phyloP scores from a whole-genome alignment of 352 stramenopile species.

The Pythium chondricola region DNA sequence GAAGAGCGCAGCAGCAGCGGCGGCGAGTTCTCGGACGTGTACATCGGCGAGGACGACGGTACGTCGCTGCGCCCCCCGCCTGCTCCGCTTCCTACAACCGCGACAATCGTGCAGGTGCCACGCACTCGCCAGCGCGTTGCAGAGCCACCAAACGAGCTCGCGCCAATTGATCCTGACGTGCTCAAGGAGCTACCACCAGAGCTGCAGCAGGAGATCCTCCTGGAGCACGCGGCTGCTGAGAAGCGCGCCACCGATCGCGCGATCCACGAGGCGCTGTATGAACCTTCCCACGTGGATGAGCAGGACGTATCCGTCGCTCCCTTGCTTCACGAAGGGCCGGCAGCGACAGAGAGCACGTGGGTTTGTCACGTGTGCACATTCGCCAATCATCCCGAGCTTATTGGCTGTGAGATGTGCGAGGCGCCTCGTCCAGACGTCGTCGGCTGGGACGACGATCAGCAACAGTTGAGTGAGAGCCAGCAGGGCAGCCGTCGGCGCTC shows the following conservation, averaged over 20 bases:
- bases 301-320: not conserved
- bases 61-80: slow-evolving; percentile 1
- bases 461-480: not conserved
- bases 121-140: not conserved
- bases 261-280: slow-evolving; percentile 15
- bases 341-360: slow-evolving; percentile 25
- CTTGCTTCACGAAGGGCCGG: no score
- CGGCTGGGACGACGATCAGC: slow-evolving; percentile 13
- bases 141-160: not conserved
- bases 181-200: slow-evolving; percentile 47
- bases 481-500: not conserved
- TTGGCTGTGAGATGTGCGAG: slow-evolving; percentile 71
- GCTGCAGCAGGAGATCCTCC: slow-evolving; percentile 49
- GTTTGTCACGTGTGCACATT: slow-evolving; percentile 76
- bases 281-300: not conserved
- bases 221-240: slow-evolving; percentile 12
- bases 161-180: slow-evolving; percentile 36
- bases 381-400: slow-evolving; percentile 61
- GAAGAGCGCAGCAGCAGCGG: slow-evolving; percentile 1
- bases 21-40: slow-evolving; percentile 16
- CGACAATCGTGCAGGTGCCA: slow-evolving; percentile 20
- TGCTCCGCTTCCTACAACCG: not conserved
- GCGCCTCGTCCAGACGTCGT: slow-evolving; percentile 24
- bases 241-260: slow-evolving; percentile 21
- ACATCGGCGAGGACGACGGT: slow-evolving; percentile 13